Conservation (phyloP, 176 grass and related monocot species). For the Eremochloa ophiuroides region DNA sequence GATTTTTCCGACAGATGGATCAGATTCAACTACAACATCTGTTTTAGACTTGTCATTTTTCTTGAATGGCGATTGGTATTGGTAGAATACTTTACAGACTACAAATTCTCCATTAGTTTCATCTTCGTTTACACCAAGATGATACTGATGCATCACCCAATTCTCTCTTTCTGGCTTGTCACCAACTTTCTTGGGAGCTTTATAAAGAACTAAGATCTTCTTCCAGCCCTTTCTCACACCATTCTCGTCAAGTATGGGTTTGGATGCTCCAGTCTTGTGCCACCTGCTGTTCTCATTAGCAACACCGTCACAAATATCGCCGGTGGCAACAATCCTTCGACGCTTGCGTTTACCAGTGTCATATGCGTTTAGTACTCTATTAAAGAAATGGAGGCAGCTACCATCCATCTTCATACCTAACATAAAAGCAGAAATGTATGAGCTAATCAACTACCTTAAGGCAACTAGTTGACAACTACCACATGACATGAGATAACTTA, state of each 20-base stretch:
- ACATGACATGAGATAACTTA: background rate
- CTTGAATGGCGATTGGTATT: conserved; percentile 35
- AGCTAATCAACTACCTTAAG: background rate
- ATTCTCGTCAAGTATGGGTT: conserved; percentile 40
- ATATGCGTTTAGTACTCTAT: conserved; percentile 75
- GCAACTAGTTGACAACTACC: too few species aligned
- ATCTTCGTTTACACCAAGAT: conserved; percentile 56
- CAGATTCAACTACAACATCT: background rate
- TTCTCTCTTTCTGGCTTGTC: conserved; percentile 34
- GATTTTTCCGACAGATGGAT: conserved; percentile 17
- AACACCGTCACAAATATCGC: background rate
- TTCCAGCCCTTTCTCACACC: conserved; percentile 71
- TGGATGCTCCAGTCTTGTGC: conserved; percentile 73
- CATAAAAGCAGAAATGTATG: background rate
- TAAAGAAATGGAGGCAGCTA: conserved; percentile 67
- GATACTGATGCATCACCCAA: conserved; percentile 89
- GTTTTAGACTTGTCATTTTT: conserved; percentile 22
- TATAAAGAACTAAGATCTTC: conserved; percentile 82
- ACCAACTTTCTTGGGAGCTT: conserved; percentile 1
- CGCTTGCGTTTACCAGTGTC: conserved; percentile 54
- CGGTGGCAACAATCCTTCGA: conserved; percentile 40
- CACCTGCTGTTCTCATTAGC: conserved; percentile 34
- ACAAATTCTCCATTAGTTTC: conserved; percentile 55
- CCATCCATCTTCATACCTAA: conserved; percentile 69
- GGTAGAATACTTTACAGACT: conserved; percentile 71